Conservation (phyloP, 169 alveolate genomes). For the Eimeria necatrix region DNA sequence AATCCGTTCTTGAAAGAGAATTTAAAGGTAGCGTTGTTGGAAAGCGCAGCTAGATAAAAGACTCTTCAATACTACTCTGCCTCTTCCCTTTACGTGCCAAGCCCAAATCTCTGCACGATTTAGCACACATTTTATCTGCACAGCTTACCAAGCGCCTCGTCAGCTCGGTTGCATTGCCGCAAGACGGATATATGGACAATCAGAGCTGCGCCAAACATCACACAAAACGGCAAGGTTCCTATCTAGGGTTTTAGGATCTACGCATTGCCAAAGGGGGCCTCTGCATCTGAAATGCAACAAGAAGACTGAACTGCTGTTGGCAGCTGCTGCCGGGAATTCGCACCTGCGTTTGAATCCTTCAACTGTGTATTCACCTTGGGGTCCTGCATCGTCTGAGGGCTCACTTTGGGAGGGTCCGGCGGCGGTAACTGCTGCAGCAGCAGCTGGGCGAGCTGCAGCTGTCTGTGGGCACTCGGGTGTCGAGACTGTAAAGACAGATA, state of each 20-base stretch:
- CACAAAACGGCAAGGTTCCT: no score
- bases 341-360: neutral
- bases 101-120: no score
- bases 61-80: no score
- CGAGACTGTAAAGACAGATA: neutral
- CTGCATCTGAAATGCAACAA: neutral
- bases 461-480: neutral
- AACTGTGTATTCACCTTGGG: neutral
- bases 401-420: neutral
- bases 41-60: no score
- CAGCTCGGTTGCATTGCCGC: neutral
- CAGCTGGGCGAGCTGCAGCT: conserved; percentile 32
- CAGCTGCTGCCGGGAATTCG: no score
- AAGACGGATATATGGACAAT: neutral
- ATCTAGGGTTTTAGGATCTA: neutral
- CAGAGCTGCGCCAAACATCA: neutral
- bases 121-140: neutral
- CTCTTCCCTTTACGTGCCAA: no score
- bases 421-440: conserved; percentile 16
- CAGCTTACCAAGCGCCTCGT: conserved; percentile 31
- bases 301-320: no score
- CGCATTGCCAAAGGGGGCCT: neutral
- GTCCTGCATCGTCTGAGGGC: neutral
- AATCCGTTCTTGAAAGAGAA: neutral
- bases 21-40: no score